These are phyloP conservation scores for Sanghuangporus baumii DNA, from an alignment of 1,284 basidiomycete species.

Conservation along the genomic window DNA sequence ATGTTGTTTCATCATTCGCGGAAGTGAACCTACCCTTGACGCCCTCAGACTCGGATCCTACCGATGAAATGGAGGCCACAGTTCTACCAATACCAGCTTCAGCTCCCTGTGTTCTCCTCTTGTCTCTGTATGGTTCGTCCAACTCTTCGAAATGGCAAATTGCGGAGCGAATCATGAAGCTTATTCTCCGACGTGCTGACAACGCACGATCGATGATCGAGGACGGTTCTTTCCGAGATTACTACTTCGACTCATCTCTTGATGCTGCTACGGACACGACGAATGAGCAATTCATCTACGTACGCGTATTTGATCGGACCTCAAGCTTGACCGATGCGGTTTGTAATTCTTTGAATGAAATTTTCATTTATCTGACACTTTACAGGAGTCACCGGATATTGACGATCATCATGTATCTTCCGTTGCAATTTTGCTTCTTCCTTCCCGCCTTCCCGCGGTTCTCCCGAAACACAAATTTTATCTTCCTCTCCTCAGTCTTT, in stretches of 20 bases:
- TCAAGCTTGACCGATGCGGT: conserved; percentile 6
- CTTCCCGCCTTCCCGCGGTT: conserved; percentile 8
- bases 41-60: conserved; percentile 7
- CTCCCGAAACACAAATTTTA: conserved; percentile 16
- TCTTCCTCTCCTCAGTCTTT: conserved; percentile 14
- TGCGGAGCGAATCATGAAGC: conserved; percentile 12
- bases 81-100: not conserved
- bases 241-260: conserved; percentile 4
- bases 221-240: conserved; percentile 5
- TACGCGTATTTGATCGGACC: conserved; percentile 11
- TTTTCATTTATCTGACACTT: conserved; percentile 5
- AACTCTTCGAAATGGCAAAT: conserved; percentile 16
- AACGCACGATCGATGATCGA: not conserved
- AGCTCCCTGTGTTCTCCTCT: conserved; percentile 4
- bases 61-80: conserved; percentile 5
- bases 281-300: not conserved
- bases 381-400: conserved; percentile 3
- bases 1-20: conserved; percentile 8
- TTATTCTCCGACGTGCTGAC: conserved; percentile 2
- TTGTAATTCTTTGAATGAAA: not conserved
- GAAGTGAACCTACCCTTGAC: conserved; percentile 11
- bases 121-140: conserved; percentile 16
- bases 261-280: not conserved
- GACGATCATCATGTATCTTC: conserved; percentile 5
- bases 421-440: conserved; percentile 15